Conservation (phyloP, 1,284 basidiomycete genomes). For the Boletus mariae region DNA sequence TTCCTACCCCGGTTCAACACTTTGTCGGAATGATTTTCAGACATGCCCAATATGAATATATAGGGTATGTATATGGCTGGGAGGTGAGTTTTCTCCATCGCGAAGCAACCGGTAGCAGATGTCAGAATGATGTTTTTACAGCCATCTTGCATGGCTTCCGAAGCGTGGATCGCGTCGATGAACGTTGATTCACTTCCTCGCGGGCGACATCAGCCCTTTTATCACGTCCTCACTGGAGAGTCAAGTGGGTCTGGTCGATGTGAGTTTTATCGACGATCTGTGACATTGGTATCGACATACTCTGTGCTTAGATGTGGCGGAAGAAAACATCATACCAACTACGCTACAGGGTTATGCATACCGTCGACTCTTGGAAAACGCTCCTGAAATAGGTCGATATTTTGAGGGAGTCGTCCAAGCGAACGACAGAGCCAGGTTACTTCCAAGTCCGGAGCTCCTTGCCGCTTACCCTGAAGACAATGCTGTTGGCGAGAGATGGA, state of each 20-base stretch:
- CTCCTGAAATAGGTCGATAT: slow-evolving; percentile 29
- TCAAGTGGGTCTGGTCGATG: slow-evolving; percentile 39
- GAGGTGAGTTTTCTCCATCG: slow-evolving; percentile 38
- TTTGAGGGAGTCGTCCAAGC: slow-evolving; percentile 33
- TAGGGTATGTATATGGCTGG: slow-evolving; percentile 52
- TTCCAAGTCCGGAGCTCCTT: slow-evolving; percentile 30
- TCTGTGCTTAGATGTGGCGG: slow-evolving; percentile 38
- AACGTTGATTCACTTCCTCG: slow-evolving; percentile 38
- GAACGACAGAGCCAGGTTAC: slow-evolving; percentile 23
- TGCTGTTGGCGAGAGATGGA: slow-evolving; percentile 27
- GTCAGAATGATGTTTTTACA: slow-evolving; percentile 21
- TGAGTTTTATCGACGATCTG: slow-evolving; percentile 23
- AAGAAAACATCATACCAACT: slow-evolving; percentile 39
- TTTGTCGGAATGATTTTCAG: slow-evolving; percentile 54
- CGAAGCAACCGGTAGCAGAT: neutral
- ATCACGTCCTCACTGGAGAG: slow-evolving; percentile 39
- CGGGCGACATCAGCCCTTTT: slow-evolving; percentile 53
- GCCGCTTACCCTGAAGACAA: slow-evolving; percentile 31
- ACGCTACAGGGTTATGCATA: slow-evolving; percentile 23
- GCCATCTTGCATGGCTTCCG: slow-evolving; percentile 41
- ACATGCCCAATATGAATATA: slow-evolving; percentile 42
- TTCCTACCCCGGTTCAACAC: slow-evolving; percentile 32
- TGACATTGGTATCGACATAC: slow-evolving; percentile 3
- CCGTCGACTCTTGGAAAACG: slow-evolving; percentile 21
- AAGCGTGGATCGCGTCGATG: slow-evolving; percentile 47